Conservation (phyloP, 2,329 filamentous ascomycete species). For the Colletotrichum orchidophilum region DNA sequence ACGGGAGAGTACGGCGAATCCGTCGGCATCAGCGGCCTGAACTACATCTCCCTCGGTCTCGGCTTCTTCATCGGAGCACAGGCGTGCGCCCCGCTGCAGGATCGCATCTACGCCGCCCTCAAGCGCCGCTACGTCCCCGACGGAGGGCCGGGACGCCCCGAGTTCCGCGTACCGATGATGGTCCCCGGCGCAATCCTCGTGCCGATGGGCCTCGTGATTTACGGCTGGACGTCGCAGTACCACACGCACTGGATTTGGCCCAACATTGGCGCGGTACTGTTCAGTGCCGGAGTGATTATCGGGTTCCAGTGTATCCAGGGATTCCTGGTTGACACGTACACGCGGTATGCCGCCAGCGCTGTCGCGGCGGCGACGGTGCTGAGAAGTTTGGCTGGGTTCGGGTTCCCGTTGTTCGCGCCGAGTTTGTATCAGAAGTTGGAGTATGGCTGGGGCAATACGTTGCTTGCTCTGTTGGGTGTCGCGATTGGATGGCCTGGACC, state of each 20-base stretch:
- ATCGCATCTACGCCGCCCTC: slow-evolving; percentile 54
- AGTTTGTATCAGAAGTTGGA: slow-evolving; percentile 53
- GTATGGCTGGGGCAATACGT: slow-evolving; percentile 52
- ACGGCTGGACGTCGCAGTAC: slow-evolving; percentile 55
- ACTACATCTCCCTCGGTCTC: slow-evolving; percentile 59
- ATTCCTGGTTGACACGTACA: slow-evolving; percentile 58
- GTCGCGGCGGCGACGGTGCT: slow-evolving; percentile 55
- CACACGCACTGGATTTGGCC: slow-evolving; percentile 56
- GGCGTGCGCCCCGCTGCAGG: slow-evolving; percentile 53
- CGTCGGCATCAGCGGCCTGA: slow-evolving; percentile 53
- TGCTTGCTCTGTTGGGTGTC: slow-evolving; percentile 54
- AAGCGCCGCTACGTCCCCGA: slow-evolving; percentile 50
- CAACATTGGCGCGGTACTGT: slow-evolving; percentile 52
- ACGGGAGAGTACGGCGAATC: slow-evolving; percentile 54
- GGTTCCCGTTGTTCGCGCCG: slow-evolving; percentile 61
- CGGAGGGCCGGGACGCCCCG: slow-evolving; percentile 47
- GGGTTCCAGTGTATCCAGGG: slow-evolving; percentile 56
- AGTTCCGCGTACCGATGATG: slow-evolving; percentile 55
- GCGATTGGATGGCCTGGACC: slow-evolving; percentile 53
- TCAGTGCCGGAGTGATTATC: slow-evolving; percentile 50
- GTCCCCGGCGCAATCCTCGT: slow-evolving; percentile 50
- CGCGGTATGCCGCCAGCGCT: slow-evolving; percentile 56
- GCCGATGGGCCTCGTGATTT: slow-evolving; percentile 54
- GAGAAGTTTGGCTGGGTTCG: slow-evolving; percentile 59
- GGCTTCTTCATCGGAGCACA: slow-evolving; percentile 60